These are phyloP conservation scores for Inonotus hispidus DNA, from an alignment of 1,284 basidiomycete species.

Conservation along the genomic window DNA sequence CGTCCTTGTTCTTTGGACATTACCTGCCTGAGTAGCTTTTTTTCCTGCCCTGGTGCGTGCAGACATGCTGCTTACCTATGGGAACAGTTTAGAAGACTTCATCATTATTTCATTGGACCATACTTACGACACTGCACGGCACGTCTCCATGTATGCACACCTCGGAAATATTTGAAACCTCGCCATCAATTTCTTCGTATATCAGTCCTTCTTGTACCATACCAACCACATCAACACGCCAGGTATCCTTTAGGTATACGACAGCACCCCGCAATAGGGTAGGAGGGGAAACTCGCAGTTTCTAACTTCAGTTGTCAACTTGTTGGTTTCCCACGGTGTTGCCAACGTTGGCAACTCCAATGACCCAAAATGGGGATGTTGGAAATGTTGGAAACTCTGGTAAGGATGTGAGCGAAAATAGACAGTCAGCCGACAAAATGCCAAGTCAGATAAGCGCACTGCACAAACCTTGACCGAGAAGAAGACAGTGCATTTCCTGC, in stretches of 20 bases:
- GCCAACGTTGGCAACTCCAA: too few relatives aligned
- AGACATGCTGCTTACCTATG: neutral
- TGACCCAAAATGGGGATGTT: too few relatives aligned
- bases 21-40: neutral
- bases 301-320: too few relatives aligned
- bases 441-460: too few relatives aligned
- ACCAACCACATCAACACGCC: neutral
- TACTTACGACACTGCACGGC: neutral
- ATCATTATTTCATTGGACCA: neutral
- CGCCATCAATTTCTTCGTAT: neutral
- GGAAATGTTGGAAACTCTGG: too few relatives aligned
- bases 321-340: too few relatives aligned
- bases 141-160: neutral
- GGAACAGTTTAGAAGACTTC: neutral
- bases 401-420: too few relatives aligned
- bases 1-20: neutral
- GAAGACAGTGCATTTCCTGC: too few relatives aligned
- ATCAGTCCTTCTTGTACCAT: neutral
- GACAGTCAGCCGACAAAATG: too few relatives aligned
- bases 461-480: too few relatives aligned
- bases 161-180: neutral
- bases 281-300: too few relatives aligned
- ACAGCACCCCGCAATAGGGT: too few relatives aligned
- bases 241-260: neutral
- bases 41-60: neutral